These are phyloP conservation scores for Rhizopogon vesiculosus DNA, from an alignment of 768 basidiomycete genomes.

Conservation along the genomic window DNA sequence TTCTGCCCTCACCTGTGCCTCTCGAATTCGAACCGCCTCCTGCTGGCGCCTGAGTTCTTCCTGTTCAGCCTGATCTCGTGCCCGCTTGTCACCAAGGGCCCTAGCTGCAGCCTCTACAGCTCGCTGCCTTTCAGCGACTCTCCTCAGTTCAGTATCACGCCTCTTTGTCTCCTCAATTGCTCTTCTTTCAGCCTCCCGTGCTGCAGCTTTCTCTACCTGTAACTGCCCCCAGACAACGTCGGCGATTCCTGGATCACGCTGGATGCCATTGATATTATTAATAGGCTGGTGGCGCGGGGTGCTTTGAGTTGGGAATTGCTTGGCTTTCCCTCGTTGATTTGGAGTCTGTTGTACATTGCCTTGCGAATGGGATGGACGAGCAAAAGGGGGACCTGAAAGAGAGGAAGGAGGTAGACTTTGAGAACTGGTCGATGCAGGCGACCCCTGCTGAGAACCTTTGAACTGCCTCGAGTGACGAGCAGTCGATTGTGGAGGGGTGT, in stretches of 20 bases:
- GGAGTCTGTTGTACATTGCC: not conserved
- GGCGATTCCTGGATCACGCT: slow-evolving; percentile 47
- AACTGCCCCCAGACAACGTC: slow-evolving; percentile 50
- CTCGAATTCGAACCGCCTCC: slow-evolving; percentile 16
- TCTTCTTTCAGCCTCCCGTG: slow-evolving; percentile 12
- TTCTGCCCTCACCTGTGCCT: slow-evolving; percentile 10
- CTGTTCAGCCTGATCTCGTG: slow-evolving; percentile 18
- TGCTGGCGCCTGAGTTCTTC: slow-evolving; percentile 12
- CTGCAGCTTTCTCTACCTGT: slow-evolving; percentile 31
- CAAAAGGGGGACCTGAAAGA: not conserved
- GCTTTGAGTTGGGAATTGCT: not conserved
- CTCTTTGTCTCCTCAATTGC: slow-evolving; percentile 14
- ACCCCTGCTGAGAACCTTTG: not conserved
- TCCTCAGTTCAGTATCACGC: slow-evolving; percentile 13
- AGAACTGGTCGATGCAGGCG: not conserved
- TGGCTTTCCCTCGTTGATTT: not conserved
- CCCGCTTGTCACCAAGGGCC: slow-evolving; percentile 13
- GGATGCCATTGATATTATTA: not conserved
- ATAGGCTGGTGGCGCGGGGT: not conserved
- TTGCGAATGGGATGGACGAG: not conserved
- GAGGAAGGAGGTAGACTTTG: not conserved
- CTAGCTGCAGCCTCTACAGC: slow-evolving; percentile 7
- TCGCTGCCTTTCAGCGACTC: slow-evolving; percentile 11
- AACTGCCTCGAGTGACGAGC: not conserved
- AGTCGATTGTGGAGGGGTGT: not conserved